Base-by-base conservation (phyloP, 352 stramenopile genomes). In the Phytophthora lateralis region DNA sequence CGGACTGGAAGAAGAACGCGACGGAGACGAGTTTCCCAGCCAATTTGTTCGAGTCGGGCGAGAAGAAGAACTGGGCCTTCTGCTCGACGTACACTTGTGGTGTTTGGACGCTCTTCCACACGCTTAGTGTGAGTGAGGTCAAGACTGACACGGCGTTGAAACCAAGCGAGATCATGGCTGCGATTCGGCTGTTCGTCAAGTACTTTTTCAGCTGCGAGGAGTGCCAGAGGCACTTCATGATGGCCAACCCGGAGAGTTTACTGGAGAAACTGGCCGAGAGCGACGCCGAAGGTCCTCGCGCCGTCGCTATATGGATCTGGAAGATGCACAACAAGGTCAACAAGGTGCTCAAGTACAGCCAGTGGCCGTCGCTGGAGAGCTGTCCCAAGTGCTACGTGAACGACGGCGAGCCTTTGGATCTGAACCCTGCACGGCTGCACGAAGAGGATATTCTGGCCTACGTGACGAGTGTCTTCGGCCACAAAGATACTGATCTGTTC, bases 301-400 rank as follows among this genome's bases (percentile, higher is more conserved):
- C 76, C 7, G 65, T 91, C 10, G 63, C 85, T 9, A 52, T 92
- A 38, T 94, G 85, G 85, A 75, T 94, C 61, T 92, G 84, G 78
- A 69, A 70, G 34, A 92, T 92, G 85, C 85, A 94, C 75, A 92
- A 90, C 69, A 82, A 83, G 47, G 85, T 94, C n/a, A 94, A 92
- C 68, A 84, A 84, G 42, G 73, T 88, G 29, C 83, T 82, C 14
- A 85, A 90, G 54, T 85, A 91, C 26, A 68, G 32, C 1, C 78
- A 88, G 50, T 93, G 81, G 78, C 82, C 84, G 37, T 63, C 62
- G 0, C 48, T 74, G 44, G 53, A 72, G 50, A 71, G 64, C 27
- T 90, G 81, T 49, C 71, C 63, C 6, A 54, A 78, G 9, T 90
- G 81, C 57, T 90, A 85, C 44, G 67, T 74, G 11, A 69, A 81